Percentiles rank a stretch among this genome's conserved stretches.
Conservation (phyloP, 1,139 yeast species). For the Zygosaccharomyces pseudobailii region DNA sequence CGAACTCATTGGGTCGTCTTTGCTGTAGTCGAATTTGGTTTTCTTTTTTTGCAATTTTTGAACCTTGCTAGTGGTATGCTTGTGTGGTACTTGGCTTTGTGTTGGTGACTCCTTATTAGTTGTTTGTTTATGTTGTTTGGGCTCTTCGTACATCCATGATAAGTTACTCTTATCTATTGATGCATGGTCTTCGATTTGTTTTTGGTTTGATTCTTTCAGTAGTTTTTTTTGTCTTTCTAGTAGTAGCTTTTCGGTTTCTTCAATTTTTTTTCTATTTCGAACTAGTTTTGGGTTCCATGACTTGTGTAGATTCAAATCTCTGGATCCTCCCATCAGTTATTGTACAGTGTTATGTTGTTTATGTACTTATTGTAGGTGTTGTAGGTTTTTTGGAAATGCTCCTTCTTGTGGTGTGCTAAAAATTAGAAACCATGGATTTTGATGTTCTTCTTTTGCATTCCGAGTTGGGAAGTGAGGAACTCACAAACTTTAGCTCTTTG, state of each 20-base stretch:
- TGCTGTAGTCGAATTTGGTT: conserved; percentile 15
- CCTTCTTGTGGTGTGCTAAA: background rate
- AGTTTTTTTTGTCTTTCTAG: conserved; percentile 65
- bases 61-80: too few species aligned
- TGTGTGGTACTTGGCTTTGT: too few species aligned
- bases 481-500: conserved; percentile 96
- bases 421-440: conserved; percentile 92
- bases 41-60: conserved; percentile 3
- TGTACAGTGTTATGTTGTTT: conserved; percentile 1
- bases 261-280: conserved; percentile 82
- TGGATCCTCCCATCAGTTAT: conserved; percentile 47
- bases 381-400: background rate
- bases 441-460: conserved; percentile 91
- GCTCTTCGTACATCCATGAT: conserved; percentile 82
- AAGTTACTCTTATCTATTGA: conserved; percentile 47
- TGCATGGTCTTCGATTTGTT: conserved; percentile 50
- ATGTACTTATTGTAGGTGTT: background rate
- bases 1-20: conserved; percentile 26
- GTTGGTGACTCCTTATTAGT: too few species aligned
- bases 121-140: conserved; percentile 45
- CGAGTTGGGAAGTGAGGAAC: conserved; percentile 81
- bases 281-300: conserved; percentile 90
- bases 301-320: conserved; percentile 82
- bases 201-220: conserved; percentile 60
- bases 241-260: conserved; percentile 80